Evolutionary conservation across 2,329 filamentous ascomycete genomes (phyloP), one percentile per base, ranked within the genome.

Genomic region (Fusarium coffeatum): DNA sequence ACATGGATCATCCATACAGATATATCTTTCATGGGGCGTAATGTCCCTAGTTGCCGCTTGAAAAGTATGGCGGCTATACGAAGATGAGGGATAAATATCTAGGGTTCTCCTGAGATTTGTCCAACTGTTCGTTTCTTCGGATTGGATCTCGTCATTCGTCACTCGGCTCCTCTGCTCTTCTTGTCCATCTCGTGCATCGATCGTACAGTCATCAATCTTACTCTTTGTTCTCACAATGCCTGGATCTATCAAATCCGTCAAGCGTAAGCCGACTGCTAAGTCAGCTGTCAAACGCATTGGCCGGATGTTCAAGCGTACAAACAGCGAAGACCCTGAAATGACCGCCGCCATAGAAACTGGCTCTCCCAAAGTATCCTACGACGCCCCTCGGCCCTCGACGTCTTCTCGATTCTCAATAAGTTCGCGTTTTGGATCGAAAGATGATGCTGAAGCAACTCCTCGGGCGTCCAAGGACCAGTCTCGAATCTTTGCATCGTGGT

Each of bases 1-100:
- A 69, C 69, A 71, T 71, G 68, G 69, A 64, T 69, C 41, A 71
- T 43, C 68, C 69, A 66, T 59, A 63, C 57, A 41, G 34, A 47
- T 55, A 56, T 61, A 54, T 62, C 54, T 61, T 37, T 37, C 47
- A 55, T 53, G 61, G 57, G 50, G 46, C 41, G 56, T 56, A 42
- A 59, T 59, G 34, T 51, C 37, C 37, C 34, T 46, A 55, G 25
- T 51, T 59, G 34, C 54, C 42, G 25, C 43, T 28, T n/a, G 37
- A 27, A 6, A 51, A 8, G 30, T 41, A 27, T 43, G 54, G 34
- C 5, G 10, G 22, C 30, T 42, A 23, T 54, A 45, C 34, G 16
- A 23, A 23, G 10, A 40, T 54, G 54, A 61, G 48, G 54, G 61
- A 71, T 71, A 71, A 72, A 69, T 69, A 62, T 25, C 34, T 32